These are phyloP conservation scores for Malassezia psittaci DNA, from an alignment of 1,284 basidiomycete species.

Conservation along the genomic window DNA sequence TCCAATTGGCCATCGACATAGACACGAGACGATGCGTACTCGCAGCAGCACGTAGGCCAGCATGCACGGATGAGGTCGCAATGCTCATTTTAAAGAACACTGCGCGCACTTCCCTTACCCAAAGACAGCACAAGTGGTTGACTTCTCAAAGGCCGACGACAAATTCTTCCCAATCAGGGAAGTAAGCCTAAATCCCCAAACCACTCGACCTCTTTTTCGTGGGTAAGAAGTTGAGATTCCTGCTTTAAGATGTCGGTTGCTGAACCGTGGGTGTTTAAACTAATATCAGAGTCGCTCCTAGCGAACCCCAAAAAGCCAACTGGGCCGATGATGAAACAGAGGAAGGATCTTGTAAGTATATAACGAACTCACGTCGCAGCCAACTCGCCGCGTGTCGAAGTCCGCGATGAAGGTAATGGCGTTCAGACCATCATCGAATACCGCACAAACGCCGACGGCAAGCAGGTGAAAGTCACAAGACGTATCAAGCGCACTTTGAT, in stretches of 20 bases:
- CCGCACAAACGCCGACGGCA: slow-evolving; percentile 77
- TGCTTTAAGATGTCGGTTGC: slow-evolving; percentile 13
- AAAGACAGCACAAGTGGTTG: too few species aligned
- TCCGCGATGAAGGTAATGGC: slow-evolving; percentile 76
- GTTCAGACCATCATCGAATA: slow-evolving; percentile 77
- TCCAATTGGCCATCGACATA: too few species aligned
- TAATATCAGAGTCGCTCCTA: slow-evolving; percentile 3
- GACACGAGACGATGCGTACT: background rate
- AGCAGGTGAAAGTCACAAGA: slow-evolving; percentile 84
- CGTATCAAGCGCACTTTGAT: slow-evolving; percentile 77
- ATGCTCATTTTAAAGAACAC: background rate
- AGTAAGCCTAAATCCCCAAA: slow-evolving; percentile 1
- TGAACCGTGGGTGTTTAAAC: slow-evolving; percentile 1
- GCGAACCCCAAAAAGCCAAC: slow-evolving; percentile 23
- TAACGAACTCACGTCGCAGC: background rate
- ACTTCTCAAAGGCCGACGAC: background rate
- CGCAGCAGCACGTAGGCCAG: background rate
- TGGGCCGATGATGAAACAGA: slow-evolving; percentile 47
- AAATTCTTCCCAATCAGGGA: background rate
- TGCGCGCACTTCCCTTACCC: too few species aligned
- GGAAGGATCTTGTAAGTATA: slow-evolving; percentile 16
- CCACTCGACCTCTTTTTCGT: background rate
- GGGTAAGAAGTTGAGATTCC: background rate
- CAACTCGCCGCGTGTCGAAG: slow-evolving; percentile 41
- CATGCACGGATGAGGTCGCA: background rate